Conservation (phyloP, 2,329 filamentous ascomycete species). For the Xylariaceae sp. region DNA sequence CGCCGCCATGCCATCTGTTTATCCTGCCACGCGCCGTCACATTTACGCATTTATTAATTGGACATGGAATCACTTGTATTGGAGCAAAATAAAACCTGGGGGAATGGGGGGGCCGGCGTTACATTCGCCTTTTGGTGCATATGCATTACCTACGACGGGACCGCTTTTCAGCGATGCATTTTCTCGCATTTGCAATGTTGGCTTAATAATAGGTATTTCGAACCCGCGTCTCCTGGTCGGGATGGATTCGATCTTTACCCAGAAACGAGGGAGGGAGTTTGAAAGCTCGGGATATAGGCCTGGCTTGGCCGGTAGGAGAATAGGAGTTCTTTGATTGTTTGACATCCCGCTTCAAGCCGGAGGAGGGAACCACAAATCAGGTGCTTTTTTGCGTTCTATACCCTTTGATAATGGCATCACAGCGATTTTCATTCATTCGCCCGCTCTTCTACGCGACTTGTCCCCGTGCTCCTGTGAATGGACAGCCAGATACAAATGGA, state of each 20-base stretch:
- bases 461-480: no score
- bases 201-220: no score
- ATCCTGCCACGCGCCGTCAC: conserved; percentile 6
- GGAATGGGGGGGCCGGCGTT: conserved; percentile 11
- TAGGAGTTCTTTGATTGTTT: conserved; percentile 2
- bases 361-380: conserved; percentile 10
- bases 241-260: no score
- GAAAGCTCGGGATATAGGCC: no score
- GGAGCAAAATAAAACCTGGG: conserved; percentile 1
- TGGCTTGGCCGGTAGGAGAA: neutral
- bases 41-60: conserved; percentile 24
- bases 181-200: neutral
- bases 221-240: no score
- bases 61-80: conserved; percentile 12
- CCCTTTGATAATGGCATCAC: conserved; percentile 19
- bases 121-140: conserved; percentile 16
- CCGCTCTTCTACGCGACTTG: no score
- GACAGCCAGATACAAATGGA: no score
- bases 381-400: conserved; percentile 22
- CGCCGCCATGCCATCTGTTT: no score
- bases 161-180: neutral
- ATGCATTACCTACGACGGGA: conserved; percentile 2
- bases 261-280: neutral
- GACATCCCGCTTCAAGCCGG: neutral
- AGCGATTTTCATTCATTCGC: conserved; percentile 4